Conservation (phyloP, 768 basidiomycete species). For the Coprinellus micaceus region DNA sequence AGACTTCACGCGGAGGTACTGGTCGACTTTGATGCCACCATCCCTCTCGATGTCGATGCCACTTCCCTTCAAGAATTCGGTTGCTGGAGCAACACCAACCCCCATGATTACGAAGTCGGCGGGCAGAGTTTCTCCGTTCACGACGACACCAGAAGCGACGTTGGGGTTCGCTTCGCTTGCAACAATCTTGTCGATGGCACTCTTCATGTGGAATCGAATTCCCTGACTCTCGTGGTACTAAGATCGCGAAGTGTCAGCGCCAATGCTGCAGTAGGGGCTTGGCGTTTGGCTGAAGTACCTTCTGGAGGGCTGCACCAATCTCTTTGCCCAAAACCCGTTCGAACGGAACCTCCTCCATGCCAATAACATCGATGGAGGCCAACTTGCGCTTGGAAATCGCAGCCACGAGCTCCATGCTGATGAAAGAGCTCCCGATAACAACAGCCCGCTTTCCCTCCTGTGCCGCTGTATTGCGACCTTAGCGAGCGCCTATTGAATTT, state of each 20-base stretch:
- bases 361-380: conserved; percentile 79
- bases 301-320: conserved; percentile 72
- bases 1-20: conserved; percentile 57
- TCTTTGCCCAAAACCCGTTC: conserved; percentile 77
- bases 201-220: conserved; percentile 79
- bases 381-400: conserved; percentile 71
- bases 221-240: conserved; percentile 81
- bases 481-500: conserved; percentile 5
- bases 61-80: conserved; percentile 71
- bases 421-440: conserved; percentile 87
- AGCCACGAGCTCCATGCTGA: conserved; percentile 88
- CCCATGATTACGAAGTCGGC: conserved; percentile 84
- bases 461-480: conserved; percentile 36
- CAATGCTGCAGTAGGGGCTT: too few relatives aligned
- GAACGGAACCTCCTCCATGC: conserved; percentile 79
- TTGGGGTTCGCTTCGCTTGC: conserved; percentile 49
- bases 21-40: conserved; percentile 74
- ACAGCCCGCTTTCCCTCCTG: conserved; percentile 75
- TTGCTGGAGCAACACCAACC: conserved; percentile 82
- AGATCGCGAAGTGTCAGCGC: background rate
- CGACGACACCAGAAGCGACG: conserved; percentile 60
- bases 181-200: conserved; percentile 64
- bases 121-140: conserved; percentile 59
- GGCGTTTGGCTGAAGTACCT: conserved; percentile 40
- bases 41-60: conserved; percentile 69